Conservation (phyloP, 202 grass and related monocot species). For the Saccharum hybrid region DNA sequence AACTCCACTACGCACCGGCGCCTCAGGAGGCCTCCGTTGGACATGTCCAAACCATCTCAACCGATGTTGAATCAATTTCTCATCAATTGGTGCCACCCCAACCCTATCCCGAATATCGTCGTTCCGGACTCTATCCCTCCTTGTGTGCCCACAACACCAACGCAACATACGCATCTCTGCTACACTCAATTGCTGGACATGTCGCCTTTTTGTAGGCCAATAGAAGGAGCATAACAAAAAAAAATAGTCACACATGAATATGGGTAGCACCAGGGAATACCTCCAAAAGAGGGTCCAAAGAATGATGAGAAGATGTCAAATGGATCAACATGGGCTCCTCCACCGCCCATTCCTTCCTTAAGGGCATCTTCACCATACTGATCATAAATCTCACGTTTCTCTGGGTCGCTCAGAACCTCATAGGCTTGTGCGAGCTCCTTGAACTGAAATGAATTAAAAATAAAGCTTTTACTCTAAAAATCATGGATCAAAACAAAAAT, state of each 20-base stretch:
- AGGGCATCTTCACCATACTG: constrained; percentile 96
- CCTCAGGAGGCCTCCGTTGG: too few species aligned
- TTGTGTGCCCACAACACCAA: too few species aligned
- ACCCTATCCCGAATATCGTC: too few species aligned
- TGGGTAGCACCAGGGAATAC: constrained; percentile 35
- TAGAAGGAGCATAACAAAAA: too few species aligned
- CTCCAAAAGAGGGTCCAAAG: constrained; percentile 70
- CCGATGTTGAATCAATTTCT: too few species aligned
- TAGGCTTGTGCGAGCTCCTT: constrained; percentile 95
- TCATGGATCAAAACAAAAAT: not conserved
- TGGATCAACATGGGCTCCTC: constrained; percentile 66
- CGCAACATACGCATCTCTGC: too few species aligned
- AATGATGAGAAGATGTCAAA: constrained; percentile 97
- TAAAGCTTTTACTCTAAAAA: not conserved
- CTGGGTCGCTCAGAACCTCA: constrained; percentile 86
- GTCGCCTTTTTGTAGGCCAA: too few species aligned
- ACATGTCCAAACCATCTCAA: too few species aligned
- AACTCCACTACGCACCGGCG: too few species aligned
- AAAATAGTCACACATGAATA: constrained; percentile 20
- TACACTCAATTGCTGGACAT: too few species aligned
- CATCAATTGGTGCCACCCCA: too few species aligned
- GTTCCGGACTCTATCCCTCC: too few species aligned
- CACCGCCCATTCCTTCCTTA: constrained; percentile 96
- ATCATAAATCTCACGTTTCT: constrained; percentile 95
- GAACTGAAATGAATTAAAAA: constrained; percentile 70